Conservation (phyloP, 2,329 filamentous ascomycete species). For the Didymella segeticola region DNA sequence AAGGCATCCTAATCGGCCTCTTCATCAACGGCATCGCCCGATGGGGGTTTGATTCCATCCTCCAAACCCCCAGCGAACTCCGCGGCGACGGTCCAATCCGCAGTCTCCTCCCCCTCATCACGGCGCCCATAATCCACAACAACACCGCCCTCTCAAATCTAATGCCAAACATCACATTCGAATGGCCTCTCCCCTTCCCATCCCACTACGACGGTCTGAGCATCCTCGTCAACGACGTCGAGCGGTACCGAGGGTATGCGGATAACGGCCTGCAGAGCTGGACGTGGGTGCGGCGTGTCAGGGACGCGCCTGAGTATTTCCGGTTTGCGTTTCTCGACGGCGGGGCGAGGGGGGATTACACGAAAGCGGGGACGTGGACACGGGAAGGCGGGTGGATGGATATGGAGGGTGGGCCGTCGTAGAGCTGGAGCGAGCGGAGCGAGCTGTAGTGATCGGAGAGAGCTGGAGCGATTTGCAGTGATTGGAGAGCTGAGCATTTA, state of each 20-base stretch:
- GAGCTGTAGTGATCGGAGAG: too few species aligned
- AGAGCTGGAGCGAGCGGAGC: too few species aligned
- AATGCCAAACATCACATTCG: constrained; percentile 67
- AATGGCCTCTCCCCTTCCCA: constrained; percentile 57
- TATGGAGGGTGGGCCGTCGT: constrained; percentile 67
- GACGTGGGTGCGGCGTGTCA: constrained; percentile 63
- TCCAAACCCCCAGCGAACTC: constrained; percentile 80
- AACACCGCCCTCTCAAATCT: constrained; percentile 50
- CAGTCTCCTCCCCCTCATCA: constrained; percentile 63
- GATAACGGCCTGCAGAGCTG: constrained; percentile 58
- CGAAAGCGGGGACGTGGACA: constrained; percentile 75
- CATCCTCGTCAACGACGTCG: constrained; percentile 84
- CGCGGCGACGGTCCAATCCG: constrained; percentile 62
- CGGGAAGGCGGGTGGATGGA: constrained; percentile 68
- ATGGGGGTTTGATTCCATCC: constrained; percentile 90
- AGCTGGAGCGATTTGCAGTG: too few species aligned
- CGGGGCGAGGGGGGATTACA: constrained; percentile 71
- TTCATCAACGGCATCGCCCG: constrained; percentile 94
- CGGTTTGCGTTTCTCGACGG: constrained; percentile 77
- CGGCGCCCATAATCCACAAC: constrained; percentile 53
- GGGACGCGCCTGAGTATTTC: constrained; percentile 71
- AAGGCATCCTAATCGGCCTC: constrained; percentile 86
- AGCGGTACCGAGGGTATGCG: constrained; percentile 63
- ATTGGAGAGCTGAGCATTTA: too few species aligned
- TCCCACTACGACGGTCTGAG: constrained; percentile 74